These are phyloP conservation scores for Geotrichum europaeum DNA, from an alignment of 1,139 yeast species.

Conservation along the genomic window DNA sequence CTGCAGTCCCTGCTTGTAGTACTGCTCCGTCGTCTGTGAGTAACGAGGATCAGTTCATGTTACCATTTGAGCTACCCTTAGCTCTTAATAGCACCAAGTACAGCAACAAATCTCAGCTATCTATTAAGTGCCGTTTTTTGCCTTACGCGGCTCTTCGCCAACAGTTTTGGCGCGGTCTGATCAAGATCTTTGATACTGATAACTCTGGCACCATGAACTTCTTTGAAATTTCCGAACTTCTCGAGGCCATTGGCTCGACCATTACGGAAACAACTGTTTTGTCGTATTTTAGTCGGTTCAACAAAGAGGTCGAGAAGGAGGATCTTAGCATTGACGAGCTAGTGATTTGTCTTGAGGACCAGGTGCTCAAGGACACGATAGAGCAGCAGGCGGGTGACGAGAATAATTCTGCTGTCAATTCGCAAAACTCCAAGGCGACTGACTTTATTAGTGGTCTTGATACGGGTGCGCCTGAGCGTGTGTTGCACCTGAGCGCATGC, in stretches of 20 bases:
- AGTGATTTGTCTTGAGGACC: slow-evolving; percentile 47
- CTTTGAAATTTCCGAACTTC: slow-evolving; percentile 51
- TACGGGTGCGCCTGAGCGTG: slow-evolving; percentile 31
- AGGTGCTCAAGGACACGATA: slow-evolving; percentile 28
- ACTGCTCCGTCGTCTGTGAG: background rate
- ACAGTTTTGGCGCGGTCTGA: slow-evolving; percentile 62
- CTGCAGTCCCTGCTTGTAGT: background rate
- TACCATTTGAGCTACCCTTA: slow-evolving; percentile 35
- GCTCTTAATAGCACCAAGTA: slow-evolving; percentile 31
- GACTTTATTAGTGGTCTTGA: background rate
- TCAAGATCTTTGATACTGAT: slow-evolving; percentile 48
- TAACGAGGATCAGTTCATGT: slow-evolving; percentile 14
- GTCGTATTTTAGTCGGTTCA: slow-evolving; percentile 41
- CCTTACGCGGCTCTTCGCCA: slow-evolving; percentile 60
- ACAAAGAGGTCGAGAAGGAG: slow-evolving; percentile 48
- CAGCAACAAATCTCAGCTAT: slow-evolving; percentile 47
- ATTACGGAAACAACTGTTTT: slow-evolving; percentile 45
- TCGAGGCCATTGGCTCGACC: slow-evolving; percentile 59
- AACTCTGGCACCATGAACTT: slow-evolving; percentile 44
- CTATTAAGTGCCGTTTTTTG: slow-evolving; percentile 58
- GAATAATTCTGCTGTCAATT: background rate
- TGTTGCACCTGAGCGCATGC: slow-evolving; percentile 59
- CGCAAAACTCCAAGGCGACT: background rate
- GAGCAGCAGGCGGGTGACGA: background rate
- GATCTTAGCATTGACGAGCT: slow-evolving; percentile 52